Conservation (phyloP, 164 flowering plant genomes). For the Magnolia kwangsiensis region DNA sequence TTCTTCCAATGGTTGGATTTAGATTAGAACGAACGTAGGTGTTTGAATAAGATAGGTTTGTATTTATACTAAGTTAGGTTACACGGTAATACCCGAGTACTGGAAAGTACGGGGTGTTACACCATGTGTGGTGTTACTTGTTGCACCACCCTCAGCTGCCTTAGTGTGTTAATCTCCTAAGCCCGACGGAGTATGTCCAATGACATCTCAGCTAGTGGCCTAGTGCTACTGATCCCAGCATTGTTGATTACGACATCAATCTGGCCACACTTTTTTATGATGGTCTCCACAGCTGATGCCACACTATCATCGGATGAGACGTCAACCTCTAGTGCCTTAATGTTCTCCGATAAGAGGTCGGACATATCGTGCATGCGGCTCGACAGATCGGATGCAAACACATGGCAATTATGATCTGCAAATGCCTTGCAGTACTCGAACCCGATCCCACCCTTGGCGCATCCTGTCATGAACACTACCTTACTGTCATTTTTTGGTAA, state of each 20-base stretch:
- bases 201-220: slow-evolving; percentile 66
- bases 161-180: slow-evolving; percentile 61
- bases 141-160: slow-evolving; percentile 62
- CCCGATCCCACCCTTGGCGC: slow-evolving; percentile 71
- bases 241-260: slow-evolving; percentile 62
- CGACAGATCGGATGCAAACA: slow-evolving; percentile 48
- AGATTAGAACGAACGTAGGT: no score
- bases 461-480: slow-evolving; percentile 65
- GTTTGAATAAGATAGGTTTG: no score
- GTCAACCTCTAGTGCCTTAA: slow-evolving; percentile 50
- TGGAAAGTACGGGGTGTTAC: no score
- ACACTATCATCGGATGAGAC: slow-evolving; percentile 59
- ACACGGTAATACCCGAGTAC: no score
- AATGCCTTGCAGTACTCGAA: slow-evolving; percentile 65
- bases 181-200: slow-evolving; percentile 37
- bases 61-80: no score
- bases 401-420: slow-evolving; percentile 48
- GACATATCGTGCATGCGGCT: slow-evolving; percentile 30
- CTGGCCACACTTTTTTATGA: slow-evolving; percentile 40
- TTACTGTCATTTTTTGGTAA: slow-evolving; percentile 7
- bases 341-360: slow-evolving; percentile 26
- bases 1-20: no score
- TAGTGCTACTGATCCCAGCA: slow-evolving; percentile 57
- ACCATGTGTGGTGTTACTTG: slow-evolving; percentile 67
- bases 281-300: slow-evolving; percentile 25